Evolutionary conservation across 192 early-diverging fungal genomes (phyloP).

Genomic region (Coemansia javaensis): DNA sequence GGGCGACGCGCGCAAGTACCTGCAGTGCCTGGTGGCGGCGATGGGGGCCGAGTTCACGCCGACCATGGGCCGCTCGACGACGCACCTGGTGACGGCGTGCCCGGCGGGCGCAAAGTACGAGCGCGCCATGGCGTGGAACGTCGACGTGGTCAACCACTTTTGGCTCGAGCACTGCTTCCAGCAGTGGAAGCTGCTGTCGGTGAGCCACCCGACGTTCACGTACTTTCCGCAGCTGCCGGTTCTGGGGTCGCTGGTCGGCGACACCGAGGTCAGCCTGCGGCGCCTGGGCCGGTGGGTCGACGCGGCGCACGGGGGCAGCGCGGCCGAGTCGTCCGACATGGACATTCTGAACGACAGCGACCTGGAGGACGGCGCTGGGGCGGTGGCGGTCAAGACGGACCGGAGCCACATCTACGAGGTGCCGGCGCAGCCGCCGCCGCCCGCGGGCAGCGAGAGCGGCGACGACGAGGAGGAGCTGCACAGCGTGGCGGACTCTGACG

Average conservation of each 20-base stretch:
- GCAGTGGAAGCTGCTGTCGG: slow-evolving; percentile 55
- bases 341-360: slow-evolving; percentile 44
- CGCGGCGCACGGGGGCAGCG: slow-evolving; percentile 14
- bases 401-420: slow-evolving; percentile 4
- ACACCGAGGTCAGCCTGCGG: slow-evolving; percentile 30
- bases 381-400: slow-evolving; percentile 2
- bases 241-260: slow-evolving; percentile 55
- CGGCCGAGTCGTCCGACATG: slow-evolving; percentile 46
- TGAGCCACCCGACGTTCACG: slow-evolving; percentile 54
- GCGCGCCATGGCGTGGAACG: slow-evolving; percentile 59
- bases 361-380: slow-evolving; percentile 2
- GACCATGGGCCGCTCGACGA: slow-evolving; percentile 60
- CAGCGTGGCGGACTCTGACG: slow-evolving; percentile 21
- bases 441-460: slow-evolving; percentile 10
- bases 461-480: slow-evolving; percentile 25
- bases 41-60: slow-evolving; percentile 65
- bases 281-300: slow-evolving; percentile 46
- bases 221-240: slow-evolving; percentile 52
- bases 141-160: slow-evolving; percentile 73
- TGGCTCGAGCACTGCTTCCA: slow-evolving; percentile 81
- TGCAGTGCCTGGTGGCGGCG: slow-evolving; percentile 56
- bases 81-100: slow-evolving; percentile 70
- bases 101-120: slow-evolving; percentile 62
- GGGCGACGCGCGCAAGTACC: slow-evolving; percentile 59
- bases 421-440: neutral